Percentiles rank a stretch among this genome's conserved stretches.
These are phyloP conservation scores for Boletus barrowsii DNA, from an alignment of 768 basidiomycete genomes.

Conservation along the genomic window DNA sequence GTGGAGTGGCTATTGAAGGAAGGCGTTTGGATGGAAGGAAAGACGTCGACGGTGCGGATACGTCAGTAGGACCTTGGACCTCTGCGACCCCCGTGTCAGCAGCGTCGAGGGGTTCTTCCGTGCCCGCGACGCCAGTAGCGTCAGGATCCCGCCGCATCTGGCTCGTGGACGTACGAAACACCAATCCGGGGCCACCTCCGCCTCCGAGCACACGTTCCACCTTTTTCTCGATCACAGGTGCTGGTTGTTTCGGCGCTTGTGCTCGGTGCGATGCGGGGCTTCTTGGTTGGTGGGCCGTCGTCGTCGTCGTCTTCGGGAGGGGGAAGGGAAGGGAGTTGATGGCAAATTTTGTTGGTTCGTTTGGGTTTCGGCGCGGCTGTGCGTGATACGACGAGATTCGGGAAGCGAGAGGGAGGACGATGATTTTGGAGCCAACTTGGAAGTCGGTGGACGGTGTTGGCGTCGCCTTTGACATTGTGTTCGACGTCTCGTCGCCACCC, in stretches of 20 bases:
- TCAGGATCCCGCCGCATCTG: constrained; percentile 4
- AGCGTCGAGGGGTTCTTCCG: constrained; percentile 20
- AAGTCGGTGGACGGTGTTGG: constrained; percentile 15
- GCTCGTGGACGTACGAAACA: constrained; percentile 44
- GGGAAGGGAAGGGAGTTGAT: constrained; percentile 28
- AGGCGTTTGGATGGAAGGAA: constrained; percentile 45
- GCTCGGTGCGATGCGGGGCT: constrained; percentile 42
- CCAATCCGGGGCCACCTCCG: constrained; percentile 58
- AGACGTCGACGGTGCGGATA: constrained; percentile 33
- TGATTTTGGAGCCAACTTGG: constrained; percentile 32
- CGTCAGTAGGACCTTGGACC: background rate
- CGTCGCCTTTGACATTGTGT: constrained; percentile 1
- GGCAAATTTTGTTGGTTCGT: constrained; percentile 44
- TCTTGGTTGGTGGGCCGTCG: constrained; percentile 59
- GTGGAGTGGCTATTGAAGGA: constrained; percentile 7
- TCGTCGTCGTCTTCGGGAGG: constrained; percentile 41
- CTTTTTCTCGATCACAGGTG: constrained; percentile 34
- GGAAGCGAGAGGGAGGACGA: constrained; percentile 30
- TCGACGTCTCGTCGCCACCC: constrained; percentile 40
- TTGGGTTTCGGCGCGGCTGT: constrained; percentile 36
- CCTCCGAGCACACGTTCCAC: constrained; percentile 62
- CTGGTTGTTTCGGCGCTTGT: constrained; percentile 58
- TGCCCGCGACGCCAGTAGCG: constrained; percentile 21
- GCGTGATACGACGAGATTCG: constrained; percentile 6
- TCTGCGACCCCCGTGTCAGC: constrained; percentile 9